phyloP scores from a whole-genome alignment of 805 yeast species.

The Starmerella gropengiesseri region DNA sequence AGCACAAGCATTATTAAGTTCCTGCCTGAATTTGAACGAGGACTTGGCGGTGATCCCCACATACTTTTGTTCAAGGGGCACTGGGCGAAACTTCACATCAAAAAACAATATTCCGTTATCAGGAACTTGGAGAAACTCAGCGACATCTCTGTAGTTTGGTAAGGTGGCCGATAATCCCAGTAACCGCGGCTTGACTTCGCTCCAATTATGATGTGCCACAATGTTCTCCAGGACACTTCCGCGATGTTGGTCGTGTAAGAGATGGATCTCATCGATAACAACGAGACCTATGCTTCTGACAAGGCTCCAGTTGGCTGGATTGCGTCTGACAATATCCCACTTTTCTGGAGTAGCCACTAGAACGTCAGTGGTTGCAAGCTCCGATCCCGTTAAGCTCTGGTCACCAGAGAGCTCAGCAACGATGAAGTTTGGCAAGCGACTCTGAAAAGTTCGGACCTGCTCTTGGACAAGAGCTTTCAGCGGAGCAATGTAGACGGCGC shows the following conservation, averaged over 20 bases:
- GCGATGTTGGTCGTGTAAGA: slow-evolving; percentile 74
- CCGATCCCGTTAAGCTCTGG: slow-evolving; percentile 59
- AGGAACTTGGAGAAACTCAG: slow-evolving; percentile 60
- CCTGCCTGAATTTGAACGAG: slow-evolving; percentile 63
- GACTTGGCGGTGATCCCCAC: slow-evolving; percentile 78
- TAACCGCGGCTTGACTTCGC: slow-evolving; percentile 38
- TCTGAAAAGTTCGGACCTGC: slow-evolving; percentile 74
- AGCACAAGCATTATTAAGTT: slow-evolving; percentile 84
- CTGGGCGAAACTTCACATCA: slow-evolving; percentile 77
- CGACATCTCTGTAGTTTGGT: slow-evolving; percentile 82
- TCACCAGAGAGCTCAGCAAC: slow-evolving; percentile 92
- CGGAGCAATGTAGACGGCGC: slow-evolving; percentile 84
- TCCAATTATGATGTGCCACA: slow-evolving; percentile 60
- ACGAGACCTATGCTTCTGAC: slow-evolving; percentile 55
- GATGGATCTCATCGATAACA: slow-evolving; percentile 85
- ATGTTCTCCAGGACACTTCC: slow-evolving; percentile 90
- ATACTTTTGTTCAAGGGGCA: slow-evolving; percentile 81
- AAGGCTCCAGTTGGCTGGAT: slow-evolving; percentile 54
- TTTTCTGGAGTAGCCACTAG: slow-evolving; percentile 93
- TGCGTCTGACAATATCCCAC: slow-evolving; percentile 93
- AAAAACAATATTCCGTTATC: slow-evolving; percentile 58
- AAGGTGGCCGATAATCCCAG: slow-evolving; percentile 88
- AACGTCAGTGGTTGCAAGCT: slow-evolving; percentile 67
- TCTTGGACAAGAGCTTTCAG: slow-evolving; percentile 91
- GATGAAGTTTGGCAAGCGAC: slow-evolving; percentile 54